Conservation (phyloP, 768 basidiomycete genomes). For the Naganishia vishniacii region DNA sequence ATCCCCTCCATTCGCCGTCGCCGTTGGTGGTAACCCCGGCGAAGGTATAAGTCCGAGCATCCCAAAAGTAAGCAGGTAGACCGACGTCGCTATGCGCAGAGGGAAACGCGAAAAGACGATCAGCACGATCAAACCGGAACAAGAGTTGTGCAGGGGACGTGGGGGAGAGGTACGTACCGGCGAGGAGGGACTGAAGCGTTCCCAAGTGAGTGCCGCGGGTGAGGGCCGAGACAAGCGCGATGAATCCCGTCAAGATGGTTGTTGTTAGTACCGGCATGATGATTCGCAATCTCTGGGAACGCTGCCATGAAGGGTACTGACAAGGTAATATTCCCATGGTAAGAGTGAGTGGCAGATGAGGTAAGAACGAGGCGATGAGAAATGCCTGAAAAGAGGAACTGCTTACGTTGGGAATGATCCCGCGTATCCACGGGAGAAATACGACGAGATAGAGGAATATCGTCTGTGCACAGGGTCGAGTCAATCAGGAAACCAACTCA, state of each 20-base stretch:
- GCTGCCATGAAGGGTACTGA: slow-evolving; percentile 46
- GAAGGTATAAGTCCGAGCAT: slow-evolving; percentile 42
- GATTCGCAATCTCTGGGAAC: slow-evolving; percentile 37
- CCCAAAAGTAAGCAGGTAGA: slow-evolving; percentile 41
- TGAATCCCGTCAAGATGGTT: slow-evolving; percentile 41
- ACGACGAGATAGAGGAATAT: slow-evolving; percentile 48
- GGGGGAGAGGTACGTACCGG: neutral
- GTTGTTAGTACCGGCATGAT: slow-evolving; percentile 43
- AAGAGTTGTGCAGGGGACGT: no score
- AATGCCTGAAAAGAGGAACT: neutral
- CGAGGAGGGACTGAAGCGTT: slow-evolving; percentile 31
- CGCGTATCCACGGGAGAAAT: slow-evolving; percentile 43
- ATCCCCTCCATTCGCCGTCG: neutral
- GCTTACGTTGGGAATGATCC: slow-evolving; percentile 45
- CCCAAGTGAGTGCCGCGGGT: slow-evolving; percentile 30
- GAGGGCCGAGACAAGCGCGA: slow-evolving; percentile 37
- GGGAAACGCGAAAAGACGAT: slow-evolving; percentile 28
- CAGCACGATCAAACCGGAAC: no score
- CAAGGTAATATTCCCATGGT: slow-evolving; percentile 6
- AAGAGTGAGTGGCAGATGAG: neutral
- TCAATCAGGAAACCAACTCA: neutral
- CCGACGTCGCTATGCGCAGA: slow-evolving; percentile 41
- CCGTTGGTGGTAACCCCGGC: slow-evolving; percentile 24
- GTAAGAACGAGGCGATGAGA: neutral
- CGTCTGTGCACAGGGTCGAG: slow-evolving; percentile 20